Percentiles rank a stretch among this genome's conserved stretches.
phyloP scores from a whole-genome alignment of 148 eudicot species.

The Chenopodium album region DNA sequence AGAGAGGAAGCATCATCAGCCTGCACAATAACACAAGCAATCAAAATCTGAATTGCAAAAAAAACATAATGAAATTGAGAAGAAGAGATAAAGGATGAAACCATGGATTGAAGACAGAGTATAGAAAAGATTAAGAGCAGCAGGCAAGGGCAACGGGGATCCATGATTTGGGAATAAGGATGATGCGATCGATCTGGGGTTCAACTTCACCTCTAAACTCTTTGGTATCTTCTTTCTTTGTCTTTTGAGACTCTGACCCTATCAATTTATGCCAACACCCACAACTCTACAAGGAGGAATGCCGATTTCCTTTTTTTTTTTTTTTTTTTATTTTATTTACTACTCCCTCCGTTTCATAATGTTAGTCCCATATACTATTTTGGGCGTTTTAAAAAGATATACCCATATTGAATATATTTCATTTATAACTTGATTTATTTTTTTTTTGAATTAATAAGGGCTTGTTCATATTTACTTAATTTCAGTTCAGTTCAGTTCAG shows the following conservation, averaged over 20 bases:
- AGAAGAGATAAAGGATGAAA: neutral
- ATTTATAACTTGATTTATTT: no score
- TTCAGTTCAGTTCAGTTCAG: no score
- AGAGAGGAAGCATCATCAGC: conserved; percentile 49
- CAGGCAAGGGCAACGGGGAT: neutral
- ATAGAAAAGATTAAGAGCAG: conserved; percentile 30
- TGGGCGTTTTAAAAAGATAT: no score
- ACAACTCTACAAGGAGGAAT: no score
- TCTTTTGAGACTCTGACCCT: neutral
- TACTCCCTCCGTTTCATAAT: no score
- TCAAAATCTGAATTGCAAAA: neutral
- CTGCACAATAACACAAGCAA: conserved; percentile 23
- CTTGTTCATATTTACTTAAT: no score
- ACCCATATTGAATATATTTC: no score
- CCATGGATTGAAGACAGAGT: conserved; percentile 38
- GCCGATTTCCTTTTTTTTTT: no score
- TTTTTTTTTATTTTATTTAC: no score
- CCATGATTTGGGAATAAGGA: conserved; percentile 1
- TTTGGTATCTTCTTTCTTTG: neutral
- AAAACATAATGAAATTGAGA: no score
- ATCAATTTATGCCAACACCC: neutral
- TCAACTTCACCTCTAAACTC: neutral
- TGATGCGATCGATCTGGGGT: neutral
- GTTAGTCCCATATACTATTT: no score
- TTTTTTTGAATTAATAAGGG: no score